These are phyloP conservation scores for Pycnococcus provasolii DNA, from an alignment of 139 green algal species.

Conservation along the genomic window DNA sequence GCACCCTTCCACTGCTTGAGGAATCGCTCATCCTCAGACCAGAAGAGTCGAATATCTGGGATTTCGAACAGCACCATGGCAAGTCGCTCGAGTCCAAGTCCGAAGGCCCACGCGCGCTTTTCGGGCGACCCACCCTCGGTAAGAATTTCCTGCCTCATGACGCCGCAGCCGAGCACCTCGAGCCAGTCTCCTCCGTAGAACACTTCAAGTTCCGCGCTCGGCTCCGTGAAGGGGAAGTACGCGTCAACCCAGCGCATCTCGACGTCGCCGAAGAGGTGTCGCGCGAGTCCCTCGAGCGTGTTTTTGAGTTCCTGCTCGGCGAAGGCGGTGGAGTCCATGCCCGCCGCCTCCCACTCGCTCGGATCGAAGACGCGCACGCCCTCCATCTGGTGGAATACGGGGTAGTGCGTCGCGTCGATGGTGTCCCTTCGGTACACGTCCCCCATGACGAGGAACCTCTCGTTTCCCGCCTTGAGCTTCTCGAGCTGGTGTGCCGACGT, in stretches of 20 bases:
- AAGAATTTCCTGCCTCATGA: constrained; percentile 88
- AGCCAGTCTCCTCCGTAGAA: constrained; percentile 95
- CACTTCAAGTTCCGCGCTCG: constrained; percentile 95
- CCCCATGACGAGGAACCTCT: constrained; percentile 84
- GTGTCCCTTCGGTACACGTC: constrained; percentile 92
- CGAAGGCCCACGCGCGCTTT: constrained; percentile 77
- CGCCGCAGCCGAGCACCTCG: constrained; percentile 95
- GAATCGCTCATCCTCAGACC: constrained; percentile 80
- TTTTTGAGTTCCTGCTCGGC: constrained; percentile 74
- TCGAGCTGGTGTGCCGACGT: constrained; percentile 64
- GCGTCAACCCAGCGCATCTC: constrained; percentile 87
- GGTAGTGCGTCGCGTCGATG: constrained; percentile 98
- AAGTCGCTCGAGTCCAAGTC: constrained; percentile 77
- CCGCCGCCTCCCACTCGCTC: constrained; percentile 50
- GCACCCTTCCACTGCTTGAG: constrained; percentile 57
- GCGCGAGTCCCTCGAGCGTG: constrained; percentile 76
- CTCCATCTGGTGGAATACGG: constrained; percentile 99
- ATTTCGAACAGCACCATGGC: constrained; percentile 85
- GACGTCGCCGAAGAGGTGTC: constrained; percentile 76
- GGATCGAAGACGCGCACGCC: constrained; percentile 61
- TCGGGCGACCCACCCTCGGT: constrained; percentile 40
- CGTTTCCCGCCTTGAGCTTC: constrained; percentile 61
- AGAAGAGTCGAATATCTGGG: constrained; percentile 96
- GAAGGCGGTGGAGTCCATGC: constrained; percentile 40
- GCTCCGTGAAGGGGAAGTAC: constrained; percentile 99